Evolutionary conservation across 1,139 yeast species (phyloP).

Genomic region (Pichia sp.): DNA sequence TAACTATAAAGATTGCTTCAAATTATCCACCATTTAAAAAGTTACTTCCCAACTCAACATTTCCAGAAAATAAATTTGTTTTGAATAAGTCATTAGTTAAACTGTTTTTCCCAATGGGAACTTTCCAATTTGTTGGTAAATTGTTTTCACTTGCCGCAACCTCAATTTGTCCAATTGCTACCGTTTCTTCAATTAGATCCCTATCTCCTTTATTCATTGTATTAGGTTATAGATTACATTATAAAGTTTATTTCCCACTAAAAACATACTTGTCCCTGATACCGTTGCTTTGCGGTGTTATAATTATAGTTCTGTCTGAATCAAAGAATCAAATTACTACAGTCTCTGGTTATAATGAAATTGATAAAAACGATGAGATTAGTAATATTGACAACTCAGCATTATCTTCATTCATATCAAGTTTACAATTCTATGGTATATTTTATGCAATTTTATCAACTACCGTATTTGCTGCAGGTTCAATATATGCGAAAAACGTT

Average conservation of each 20-base stretch:
- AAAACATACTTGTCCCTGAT: constrained; percentile 69
- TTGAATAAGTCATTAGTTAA: constrained; percentile 29
- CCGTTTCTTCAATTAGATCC: constrained; percentile 87
- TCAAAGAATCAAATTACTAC: background rate
- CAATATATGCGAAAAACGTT: constrained; percentile 80
- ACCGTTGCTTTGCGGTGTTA: constrained; percentile 76
- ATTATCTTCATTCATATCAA: background rate
- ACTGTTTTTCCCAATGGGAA: constrained; percentile 85
- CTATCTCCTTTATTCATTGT: constrained; percentile 83
- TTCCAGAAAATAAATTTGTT: constrained; percentile 14
- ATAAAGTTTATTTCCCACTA: constrained; percentile 48
- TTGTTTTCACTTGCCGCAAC: constrained; percentile 83
- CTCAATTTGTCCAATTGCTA: constrained; percentile 74
- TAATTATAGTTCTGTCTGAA: constrained; percentile 53
- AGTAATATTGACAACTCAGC: background rate
- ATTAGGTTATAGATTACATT: constrained; percentile 58
- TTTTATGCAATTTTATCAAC: constrained; percentile 66
- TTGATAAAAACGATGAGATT: background rate
- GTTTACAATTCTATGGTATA: constrained; percentile 23
- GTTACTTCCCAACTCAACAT: constrained; percentile 21
- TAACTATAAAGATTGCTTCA: constrained; percentile 12
- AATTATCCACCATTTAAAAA: constrained; percentile 10
- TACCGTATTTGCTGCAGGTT: constrained; percentile 80
- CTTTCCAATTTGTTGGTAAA: constrained; percentile 85
- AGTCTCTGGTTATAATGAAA: background rate